phyloP scores from a whole-genome alignment of 257 asterid genomes.

The Anisodus acutangulus region DNA sequence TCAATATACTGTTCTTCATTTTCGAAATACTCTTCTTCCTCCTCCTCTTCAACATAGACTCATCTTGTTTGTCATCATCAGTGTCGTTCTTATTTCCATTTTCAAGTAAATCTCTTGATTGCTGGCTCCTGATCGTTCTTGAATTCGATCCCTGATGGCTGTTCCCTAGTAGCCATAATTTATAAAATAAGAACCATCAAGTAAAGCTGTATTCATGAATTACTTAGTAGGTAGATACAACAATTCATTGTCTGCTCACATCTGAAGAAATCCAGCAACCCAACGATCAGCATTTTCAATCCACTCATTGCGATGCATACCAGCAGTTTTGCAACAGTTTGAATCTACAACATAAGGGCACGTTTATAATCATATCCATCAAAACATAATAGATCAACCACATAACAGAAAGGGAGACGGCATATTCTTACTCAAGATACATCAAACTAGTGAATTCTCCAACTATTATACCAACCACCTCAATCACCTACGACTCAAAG shows the following conservation, averaged over 20 bases:
- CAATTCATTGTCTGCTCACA: conserved; percentile 45
- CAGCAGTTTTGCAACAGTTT: conserved; percentile 74
- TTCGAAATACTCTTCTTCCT: conserved; percentile 31
- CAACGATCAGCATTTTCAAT: conserved; percentile 75
- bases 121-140: conserved; percentile 59
- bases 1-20: conserved; percentile 43
- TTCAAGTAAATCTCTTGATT: conserved; percentile 25
- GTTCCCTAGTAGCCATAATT: conserved; percentile 36
- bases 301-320: conserved; percentile 63
- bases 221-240: background rate
- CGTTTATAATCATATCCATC: background rate
- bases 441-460: background rate
- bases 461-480: background rate
- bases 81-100: conserved; percentile 33
- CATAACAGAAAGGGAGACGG: background rate
- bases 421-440: background rate
- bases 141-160: conserved; percentile 35
- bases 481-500: background rate
- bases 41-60: conserved; percentile 33
- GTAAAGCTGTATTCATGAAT: background rate
- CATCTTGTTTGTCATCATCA: conserved; percentile 36
- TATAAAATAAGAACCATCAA: background rate
- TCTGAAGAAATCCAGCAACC: conserved; percentile 82
- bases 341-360: conserved; percentile 50
- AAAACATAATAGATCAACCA: background rate